A percentile compares a stretch with the other conserved stretches of the same genome.
These are phyloP conservation scores for Beta vulgaris DNA, from an alignment of 148 eudicot species.

Conservation along the genomic window DNA sequence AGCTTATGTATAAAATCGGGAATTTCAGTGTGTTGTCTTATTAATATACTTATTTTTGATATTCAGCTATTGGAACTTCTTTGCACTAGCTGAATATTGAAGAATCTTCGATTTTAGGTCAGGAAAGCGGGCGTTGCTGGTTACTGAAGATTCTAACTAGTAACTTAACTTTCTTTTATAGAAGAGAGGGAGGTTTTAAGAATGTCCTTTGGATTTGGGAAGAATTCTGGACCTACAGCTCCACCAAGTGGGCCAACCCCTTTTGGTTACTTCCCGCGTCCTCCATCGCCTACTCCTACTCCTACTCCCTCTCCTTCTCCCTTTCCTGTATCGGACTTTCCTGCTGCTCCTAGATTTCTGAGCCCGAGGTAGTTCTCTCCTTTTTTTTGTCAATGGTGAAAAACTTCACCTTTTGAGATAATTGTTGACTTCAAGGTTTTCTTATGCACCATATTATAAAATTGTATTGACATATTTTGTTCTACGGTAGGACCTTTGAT, in stretches of 20 bases:
- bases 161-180: too few species aligned
- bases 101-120: too few species aligned
- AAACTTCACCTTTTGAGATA: neutral
- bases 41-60: too few species aligned
- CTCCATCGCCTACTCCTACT: conserved; percentile 16
- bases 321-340: conserved; percentile 1
- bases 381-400: neutral
- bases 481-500: conserved; percentile 46
- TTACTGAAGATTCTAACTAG: too few species aligned
- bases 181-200: neutral
- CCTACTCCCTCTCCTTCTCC: too few species aligned
- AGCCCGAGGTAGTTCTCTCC: conserved; percentile 20
- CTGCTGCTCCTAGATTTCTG: conserved; percentile 17
- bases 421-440: neutral
- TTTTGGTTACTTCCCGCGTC: conserved; percentile 28
- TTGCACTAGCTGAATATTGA: too few species aligned
- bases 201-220: conserved; percentile 39
- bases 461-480: too few species aligned
- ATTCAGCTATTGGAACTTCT: too few species aligned
- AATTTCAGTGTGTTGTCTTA: too few species aligned
- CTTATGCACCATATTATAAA: too few species aligned
- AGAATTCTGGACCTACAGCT: conserved; percentile 29
- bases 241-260: conserved; percentile 21
- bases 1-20: too few species aligned
- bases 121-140: too few species aligned